Base-by-base conservation (phyloP, 139 green algal species). In the Chlorella ohadii region DNA sequence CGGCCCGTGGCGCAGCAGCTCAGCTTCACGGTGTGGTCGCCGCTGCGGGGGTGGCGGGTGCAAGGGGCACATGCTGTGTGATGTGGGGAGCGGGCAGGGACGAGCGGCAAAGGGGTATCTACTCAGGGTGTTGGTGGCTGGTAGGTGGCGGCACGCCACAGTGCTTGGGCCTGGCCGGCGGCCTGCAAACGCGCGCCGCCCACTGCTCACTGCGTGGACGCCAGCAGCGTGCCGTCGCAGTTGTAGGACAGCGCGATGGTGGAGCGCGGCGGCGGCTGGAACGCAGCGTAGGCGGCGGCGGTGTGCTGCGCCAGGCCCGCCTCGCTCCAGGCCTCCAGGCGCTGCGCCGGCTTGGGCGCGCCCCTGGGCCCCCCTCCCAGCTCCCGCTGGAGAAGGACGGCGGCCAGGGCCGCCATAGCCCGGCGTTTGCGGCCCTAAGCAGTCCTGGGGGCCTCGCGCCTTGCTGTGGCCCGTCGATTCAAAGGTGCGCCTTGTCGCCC, bases 11-110 rank as follows among this genome's bases (percentile, higher is more conserved):
- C 51, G 22, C 87, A 93, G 66, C 85, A 89, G 5, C 91, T 94
- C 23, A 98, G 87, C 84, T 98, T 98, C 11, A 98, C 96, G 1
- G 96, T 98, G 85, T 98, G 96, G 78, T 98, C 96, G 22, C 96
- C 96, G 81, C 94, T 97, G 93, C 82, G 86, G 47, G 27, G n/a
- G n/a, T n/a, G n/a, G n/a, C n/a, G n/a, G n/a, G n/a, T n/a, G n/a
- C n/a, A n/a, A n/a, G n/a, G n/a, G n/a, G n/a, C n/a, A n/a, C n/a
- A n/a, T n/a, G n/a, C n/a, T n/a, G n/a, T n/a, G n/a, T n/a, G n/a
- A n/a, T n/a, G n/a, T n/a, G n/a, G n/a, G n/a, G n/a, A n/a, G n/a
- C n/a, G n/a, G n/a, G n/a, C n/a, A n/a, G n/a, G n/a, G n/a, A n/a
- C n/a, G n/a, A n/a, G n/a, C n/a, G n/a, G n/a, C n/a, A n/a, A n/a